A percentile compares a stretch with the other conserved stretches of the same genome.
Evolutionary conservation across 306 rosid genomes (phyloP).

Genomic region (Trichosanthes cucumerina): DNA sequence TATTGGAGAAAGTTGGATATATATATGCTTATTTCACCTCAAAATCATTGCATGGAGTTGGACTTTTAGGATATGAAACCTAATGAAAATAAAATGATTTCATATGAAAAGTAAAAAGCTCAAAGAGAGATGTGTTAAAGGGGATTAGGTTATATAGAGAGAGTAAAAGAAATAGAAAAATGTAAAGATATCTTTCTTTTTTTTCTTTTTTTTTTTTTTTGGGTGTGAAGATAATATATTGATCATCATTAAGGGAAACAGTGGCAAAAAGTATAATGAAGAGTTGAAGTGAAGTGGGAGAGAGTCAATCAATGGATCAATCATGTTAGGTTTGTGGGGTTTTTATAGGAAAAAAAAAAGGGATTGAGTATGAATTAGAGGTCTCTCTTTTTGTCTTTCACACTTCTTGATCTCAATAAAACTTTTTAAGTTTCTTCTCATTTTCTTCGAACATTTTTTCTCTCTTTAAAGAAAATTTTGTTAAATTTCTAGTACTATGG

Average conservation of each 20-base stretch:
- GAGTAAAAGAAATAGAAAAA: not conserved
- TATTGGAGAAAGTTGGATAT: conserved; percentile 11
- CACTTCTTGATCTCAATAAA: not conserved
- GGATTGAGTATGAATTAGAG: not conserved
- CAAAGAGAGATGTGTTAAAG: not conserved
- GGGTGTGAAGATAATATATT: not conserved
- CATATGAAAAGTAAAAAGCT: not conserved
- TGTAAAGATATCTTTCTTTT: no score
- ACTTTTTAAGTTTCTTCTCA: not conserved
- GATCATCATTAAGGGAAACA: not conserved
- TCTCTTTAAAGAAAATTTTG: conserved; percentile 3
- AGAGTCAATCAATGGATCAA: conserved; percentile 48
- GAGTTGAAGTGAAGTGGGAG: conserved; percentile 1
- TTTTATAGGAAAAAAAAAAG: not conserved
- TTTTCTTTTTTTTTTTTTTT: no score
- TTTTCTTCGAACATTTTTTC: not conserved
- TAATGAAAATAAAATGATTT: not conserved
- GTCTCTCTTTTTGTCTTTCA: not conserved
- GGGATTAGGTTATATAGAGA: not conserved
- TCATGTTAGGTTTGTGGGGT: conserved; percentile 39
- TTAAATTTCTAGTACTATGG: no score
- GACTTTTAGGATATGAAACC: conserved; percentile 1
- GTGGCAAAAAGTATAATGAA: conserved; percentile 2
- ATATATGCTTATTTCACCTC: not conserved
- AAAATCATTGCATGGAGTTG: conserved; percentile 9